Percentiles rank a stretch among this genome's conserved stretches.
These are phyloP conservation scores for Populus hybrid DNA, from an alignment of 441 rosid genomes.

Conservation along the genomic window DNA sequence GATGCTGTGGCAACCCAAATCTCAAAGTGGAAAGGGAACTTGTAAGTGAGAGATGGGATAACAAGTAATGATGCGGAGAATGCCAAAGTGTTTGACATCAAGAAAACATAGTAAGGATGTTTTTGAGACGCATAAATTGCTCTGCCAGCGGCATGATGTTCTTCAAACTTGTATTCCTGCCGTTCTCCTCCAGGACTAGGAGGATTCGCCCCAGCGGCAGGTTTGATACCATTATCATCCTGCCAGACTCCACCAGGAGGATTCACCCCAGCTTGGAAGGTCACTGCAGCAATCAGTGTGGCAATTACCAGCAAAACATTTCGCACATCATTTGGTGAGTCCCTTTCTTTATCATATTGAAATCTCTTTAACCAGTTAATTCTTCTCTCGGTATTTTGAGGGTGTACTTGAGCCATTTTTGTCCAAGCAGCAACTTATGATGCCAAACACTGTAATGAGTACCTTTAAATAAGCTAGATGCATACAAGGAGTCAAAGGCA, in stretches of 20 bases:
- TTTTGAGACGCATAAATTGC: background rate
- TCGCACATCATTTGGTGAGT: background rate
- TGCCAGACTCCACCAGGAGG: constrained; percentile 13
- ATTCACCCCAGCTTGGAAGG: constrained; percentile 9
- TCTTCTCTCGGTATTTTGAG: no score
- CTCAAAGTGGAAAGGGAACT: background rate
- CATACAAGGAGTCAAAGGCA: no score
- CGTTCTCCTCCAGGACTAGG: no score
- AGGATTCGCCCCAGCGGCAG: no score
- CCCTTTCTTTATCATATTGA: no score
- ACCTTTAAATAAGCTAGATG: no score
- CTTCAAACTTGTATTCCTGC: background rate
- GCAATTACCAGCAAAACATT: constrained; percentile 12
- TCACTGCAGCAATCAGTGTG: constrained; percentile 8
- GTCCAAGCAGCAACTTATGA: no score
- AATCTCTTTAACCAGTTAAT: no score
- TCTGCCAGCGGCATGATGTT: constrained; percentile 1
- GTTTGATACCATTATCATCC: background rate
- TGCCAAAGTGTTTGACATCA: constrained; percentile 6
- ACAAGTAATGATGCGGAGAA: background rate
- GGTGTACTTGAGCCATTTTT: no score
- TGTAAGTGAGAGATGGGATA: background rate
- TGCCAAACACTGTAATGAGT: no score
- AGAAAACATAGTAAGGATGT: background rate
- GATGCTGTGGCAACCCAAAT: background rate